Percentiles rank a stretch among this genome's conserved stretches.
Evolutionary conservation across 345 rosid genomes (phyloP).

Genomic region (Mallotus nudiflorus): DNA sequence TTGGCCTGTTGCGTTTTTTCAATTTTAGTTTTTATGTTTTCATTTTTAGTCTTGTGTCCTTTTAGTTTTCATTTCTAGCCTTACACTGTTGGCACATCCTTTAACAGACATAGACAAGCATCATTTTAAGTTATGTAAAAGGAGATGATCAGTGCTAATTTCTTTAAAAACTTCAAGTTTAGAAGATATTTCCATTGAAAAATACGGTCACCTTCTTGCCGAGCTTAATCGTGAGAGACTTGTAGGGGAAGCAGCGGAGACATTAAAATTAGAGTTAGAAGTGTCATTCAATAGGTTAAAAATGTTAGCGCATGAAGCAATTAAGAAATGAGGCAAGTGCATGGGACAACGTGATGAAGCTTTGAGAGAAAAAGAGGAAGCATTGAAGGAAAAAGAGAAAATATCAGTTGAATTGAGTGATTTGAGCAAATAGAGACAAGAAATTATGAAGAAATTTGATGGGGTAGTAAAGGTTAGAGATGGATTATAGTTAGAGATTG

Average conservation of each 20-base stretch:
- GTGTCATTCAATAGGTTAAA: conserved; percentile 65
- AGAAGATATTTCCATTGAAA: conserved; percentile 53
- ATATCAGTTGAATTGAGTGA: conserved; percentile 49
- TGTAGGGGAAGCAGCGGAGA: conserved; percentile 78
- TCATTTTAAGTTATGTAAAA: conserved; percentile 89
- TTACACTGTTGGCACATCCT: too few relatives aligned
- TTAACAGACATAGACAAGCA: not conserved
- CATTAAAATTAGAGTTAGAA: conserved; percentile 63
- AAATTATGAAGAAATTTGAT: conserved; percentile 52
- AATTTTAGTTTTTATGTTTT: too few relatives aligned
- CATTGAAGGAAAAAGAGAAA: conserved; percentile 44
- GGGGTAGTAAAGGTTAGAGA: conserved; percentile 62
- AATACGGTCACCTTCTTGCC: conserved; percentile 55
- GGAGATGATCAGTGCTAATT: conserved; percentile 59
- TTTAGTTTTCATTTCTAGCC: too few relatives aligned
- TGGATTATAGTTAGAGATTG: conserved; percentile 66
- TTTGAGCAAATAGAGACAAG: conserved; percentile 52
- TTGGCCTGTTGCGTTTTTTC: too few relatives aligned
- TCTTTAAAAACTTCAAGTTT: conserved; percentile 35
- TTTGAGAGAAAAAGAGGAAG: conserved; percentile 65
- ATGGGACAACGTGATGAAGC: conserved; percentile 76
- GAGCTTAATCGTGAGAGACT: conserved; percentile 95
- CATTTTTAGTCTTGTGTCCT: too few relatives aligned
- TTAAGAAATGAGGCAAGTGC: conserved; percentile 78
- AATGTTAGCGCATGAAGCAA: conserved; percentile 76